Conservation (phyloP, 306 rosid genomes). For the Prunus mongolica region DNA sequence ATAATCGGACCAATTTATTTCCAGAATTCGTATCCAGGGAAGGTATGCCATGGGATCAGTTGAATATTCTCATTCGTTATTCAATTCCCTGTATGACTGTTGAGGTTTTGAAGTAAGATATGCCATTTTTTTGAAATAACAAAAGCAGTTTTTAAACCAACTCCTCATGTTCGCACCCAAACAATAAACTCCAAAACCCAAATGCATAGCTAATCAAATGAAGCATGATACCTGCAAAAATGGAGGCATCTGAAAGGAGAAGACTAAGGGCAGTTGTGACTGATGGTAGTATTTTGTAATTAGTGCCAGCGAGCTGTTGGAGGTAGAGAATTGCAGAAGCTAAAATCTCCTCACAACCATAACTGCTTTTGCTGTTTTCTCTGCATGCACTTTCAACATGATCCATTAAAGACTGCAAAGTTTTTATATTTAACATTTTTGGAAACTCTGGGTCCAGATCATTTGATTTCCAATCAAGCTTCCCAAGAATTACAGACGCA, state of each 20-base stretch:
- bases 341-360: constrained; percentile 47
- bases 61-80: background rate
- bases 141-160: background rate
- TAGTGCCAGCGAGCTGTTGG: constrained; percentile 50
- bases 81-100: background rate
- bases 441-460: constrained; percentile 24
- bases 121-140: background rate
- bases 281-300: constrained; percentile 49
- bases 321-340: constrained; percentile 66
- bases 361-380: constrained; percentile 29
- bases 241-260: constrained; percentile 41
- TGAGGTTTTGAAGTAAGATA: background rate
- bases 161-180: background rate
- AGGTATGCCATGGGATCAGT: background rate
- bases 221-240: constrained; percentile 45
- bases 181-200: background rate
- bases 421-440: constrained; percentile 29
- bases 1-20: background rate
- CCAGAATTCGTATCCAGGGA: background rate
- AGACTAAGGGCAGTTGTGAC: constrained; percentile 74
- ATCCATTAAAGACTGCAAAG: constrained; percentile 50
- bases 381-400: constrained; percentile 32
- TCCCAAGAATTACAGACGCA: constrained; percentile 69
- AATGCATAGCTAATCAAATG: background rate
- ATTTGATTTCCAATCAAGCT: constrained; percentile 35